phyloP scores from a whole-genome alignment of 1,139 yeast genomes.

The Geotrichum phurueaensis region DNA sequence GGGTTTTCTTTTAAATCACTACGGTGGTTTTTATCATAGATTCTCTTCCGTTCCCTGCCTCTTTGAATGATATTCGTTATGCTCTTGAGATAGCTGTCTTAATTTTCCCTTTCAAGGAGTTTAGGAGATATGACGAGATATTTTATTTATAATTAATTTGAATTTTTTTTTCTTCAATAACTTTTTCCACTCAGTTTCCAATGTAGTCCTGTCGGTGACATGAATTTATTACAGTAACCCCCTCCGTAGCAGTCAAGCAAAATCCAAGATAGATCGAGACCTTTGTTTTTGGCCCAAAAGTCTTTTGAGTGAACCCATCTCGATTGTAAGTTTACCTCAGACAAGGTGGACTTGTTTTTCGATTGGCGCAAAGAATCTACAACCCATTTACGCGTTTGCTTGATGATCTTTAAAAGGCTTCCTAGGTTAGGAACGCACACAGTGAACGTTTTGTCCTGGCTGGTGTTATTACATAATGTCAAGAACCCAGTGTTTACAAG shows the following conservation, averaged over 20 bases:
- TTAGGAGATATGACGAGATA: not conserved
- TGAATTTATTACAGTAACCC: constrained; percentile 9
- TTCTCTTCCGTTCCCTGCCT: constrained; percentile 4
- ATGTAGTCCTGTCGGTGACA: constrained; percentile 10
- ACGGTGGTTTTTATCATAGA: not conserved
- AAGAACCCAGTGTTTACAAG: constrained; percentile 5
- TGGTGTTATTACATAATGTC: not conserved
- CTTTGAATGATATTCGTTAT: constrained; percentile 1
- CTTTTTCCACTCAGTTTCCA: constrained; percentile 13
- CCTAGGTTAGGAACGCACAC: constrained; percentile 11
- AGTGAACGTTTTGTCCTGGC: not conserved
- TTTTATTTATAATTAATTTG: not conserved
- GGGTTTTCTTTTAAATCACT: not conserved
- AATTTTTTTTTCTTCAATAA: not conserved
- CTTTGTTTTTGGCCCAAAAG: constrained; percentile 10
- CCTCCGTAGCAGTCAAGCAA: constrained; percentile 14
- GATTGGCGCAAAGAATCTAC: constrained; percentile 1
- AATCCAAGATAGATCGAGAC: constrained; percentile 4
- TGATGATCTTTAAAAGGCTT: not conserved
- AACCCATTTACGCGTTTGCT: constrained; percentile 11
- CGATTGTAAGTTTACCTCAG: not conserved
- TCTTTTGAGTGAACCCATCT: constrained; percentile 5
- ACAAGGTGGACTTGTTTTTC: not conserved
- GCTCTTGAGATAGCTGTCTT: constrained; percentile 1
- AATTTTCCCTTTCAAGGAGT: not conserved